Evolutionary conservation across 768 basidiomycete species (phyloP).

Genomic region (Pleurotus tuber-regium): DNA sequence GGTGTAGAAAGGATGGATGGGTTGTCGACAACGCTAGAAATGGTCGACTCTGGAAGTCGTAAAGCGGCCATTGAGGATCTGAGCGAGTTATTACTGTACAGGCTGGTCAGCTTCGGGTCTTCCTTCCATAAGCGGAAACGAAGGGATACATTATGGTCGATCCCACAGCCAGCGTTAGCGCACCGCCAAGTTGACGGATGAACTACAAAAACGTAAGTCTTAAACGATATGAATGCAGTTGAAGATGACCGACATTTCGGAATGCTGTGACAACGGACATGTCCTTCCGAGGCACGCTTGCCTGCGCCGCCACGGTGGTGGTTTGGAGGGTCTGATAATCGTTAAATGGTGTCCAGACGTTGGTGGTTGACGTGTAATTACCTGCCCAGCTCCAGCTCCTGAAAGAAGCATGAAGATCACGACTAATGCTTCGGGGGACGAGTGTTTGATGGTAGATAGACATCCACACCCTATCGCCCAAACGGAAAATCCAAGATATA

Average conservation of each 20-base stretch:
- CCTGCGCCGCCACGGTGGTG: slow-evolving; percentile 71
- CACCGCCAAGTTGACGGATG: slow-evolving; percentile 67
- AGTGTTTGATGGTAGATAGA: slow-evolving; percentile 57
- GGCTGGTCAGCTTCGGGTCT: too few species aligned
- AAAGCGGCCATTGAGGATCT: slow-evolving; percentile 37
- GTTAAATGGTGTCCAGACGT: background rate
- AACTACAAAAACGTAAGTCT: slow-evolving; percentile 38
- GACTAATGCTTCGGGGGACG: slow-evolving; percentile 46
- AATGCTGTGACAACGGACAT: slow-evolving; percentile 77
- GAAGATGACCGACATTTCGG: slow-evolving; percentile 44
- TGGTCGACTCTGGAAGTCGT: slow-evolving; percentile 32
- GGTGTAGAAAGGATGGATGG: slow-evolving; percentile 37
- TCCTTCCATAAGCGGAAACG: too few species aligned
- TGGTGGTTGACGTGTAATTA: slow-evolving; percentile 24
- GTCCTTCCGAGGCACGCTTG: slow-evolving; percentile 64
- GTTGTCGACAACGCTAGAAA: slow-evolving; percentile 46
- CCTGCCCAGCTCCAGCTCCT: slow-evolving; percentile 60
- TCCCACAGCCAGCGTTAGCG: slow-evolving; percentile 61
- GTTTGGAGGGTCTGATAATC: slow-evolving; percentile 51
- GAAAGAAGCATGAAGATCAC: slow-evolving; percentile 61
- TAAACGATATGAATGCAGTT: background rate
- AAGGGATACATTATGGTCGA: slow-evolving; percentile 52
- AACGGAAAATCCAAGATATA: slow-evolving; percentile 61
- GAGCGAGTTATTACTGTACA: slow-evolving; percentile 45
- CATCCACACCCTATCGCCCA: slow-evolving; percentile 73